These are phyloP conservation scores for Spiraea crenata DNA, from an alignment of 331 rosid species.

Conservation along the genomic window DNA sequence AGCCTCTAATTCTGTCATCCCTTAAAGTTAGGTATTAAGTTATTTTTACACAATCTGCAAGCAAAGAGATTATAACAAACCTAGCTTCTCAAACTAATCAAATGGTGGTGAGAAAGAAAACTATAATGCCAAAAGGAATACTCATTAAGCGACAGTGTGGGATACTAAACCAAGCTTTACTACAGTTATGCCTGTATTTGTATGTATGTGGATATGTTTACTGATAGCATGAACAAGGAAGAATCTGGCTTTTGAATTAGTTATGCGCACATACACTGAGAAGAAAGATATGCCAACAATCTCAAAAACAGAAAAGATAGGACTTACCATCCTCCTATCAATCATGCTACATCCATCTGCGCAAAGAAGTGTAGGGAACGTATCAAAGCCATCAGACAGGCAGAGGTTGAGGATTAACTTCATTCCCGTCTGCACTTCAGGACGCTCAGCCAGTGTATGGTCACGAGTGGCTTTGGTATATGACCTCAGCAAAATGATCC, in stretches of 20 bases:
- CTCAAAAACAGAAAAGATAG: slow-evolving; percentile 14
- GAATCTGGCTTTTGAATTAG: neutral
- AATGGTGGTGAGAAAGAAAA: neutral
- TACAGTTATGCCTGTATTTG: neutral
- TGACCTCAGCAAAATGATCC: slow-evolving; percentile 80
- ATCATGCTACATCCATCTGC: slow-evolving; percentile 92
- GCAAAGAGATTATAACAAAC: neutral
- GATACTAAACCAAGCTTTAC: neutral
- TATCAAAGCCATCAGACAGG: slow-evolving; percentile 78
- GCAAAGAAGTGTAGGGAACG: slow-evolving; percentile 80
- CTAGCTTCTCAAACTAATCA: neutral
- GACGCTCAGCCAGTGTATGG: slow-evolving; percentile 56
- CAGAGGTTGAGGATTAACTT: slow-evolving; percentile 67
- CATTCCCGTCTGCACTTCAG: slow-evolving; percentile 83
- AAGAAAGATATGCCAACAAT: neutral
- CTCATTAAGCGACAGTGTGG: neutral
- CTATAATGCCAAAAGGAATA: neutral
- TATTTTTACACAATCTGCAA: neutral
- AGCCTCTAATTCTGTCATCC: slow-evolving; percentile 47
- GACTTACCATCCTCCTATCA: slow-evolving; percentile 81
- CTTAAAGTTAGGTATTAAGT: neutral
- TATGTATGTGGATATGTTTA: neutral
- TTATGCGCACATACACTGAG: no score
- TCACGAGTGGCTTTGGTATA: slow-evolving; percentile 74
- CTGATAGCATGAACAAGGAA: slow-evolving; percentile 27